These are phyloP conservation scores for Solanum boliviense DNA, from an alignment of 257 asterid genomes.

Conservation along the genomic window DNA sequence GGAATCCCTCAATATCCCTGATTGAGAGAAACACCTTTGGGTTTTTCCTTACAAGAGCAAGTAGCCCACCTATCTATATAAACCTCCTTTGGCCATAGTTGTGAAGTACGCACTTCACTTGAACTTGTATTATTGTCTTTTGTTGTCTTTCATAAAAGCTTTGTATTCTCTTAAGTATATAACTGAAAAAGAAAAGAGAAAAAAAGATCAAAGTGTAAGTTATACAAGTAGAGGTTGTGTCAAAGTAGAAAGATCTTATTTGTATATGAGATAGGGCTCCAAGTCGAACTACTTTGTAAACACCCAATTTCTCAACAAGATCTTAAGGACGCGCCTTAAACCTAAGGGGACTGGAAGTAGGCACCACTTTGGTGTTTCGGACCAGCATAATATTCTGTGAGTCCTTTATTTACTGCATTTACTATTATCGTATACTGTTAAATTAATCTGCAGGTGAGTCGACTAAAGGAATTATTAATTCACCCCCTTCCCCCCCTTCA, in stretches of 20 bases:
- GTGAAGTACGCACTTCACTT: background rate
- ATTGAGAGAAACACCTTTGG: background rate
- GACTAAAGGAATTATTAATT: background rate
- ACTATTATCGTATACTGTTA: too few relatives aligned
- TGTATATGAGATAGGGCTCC: background rate
- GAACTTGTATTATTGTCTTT: background rate
- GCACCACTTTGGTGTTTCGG: too few relatives aligned
- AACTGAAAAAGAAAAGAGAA: background rate
- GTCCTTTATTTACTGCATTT: background rate
- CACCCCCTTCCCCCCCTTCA: too few relatives aligned
- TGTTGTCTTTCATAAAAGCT: background rate
- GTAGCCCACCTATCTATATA: background rate
- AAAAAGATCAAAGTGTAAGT: background rate
- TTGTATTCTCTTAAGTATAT: background rate
- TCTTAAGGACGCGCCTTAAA: background rate
- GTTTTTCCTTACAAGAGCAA: background rate
- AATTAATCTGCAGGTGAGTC: background rate
- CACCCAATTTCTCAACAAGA: background rate
- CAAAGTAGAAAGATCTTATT: background rate
- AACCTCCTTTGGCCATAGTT: background rate
- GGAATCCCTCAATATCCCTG: background rate
- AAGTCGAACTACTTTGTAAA: background rate
- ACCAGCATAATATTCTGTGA: background rate
- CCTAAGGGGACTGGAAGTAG: background rate
- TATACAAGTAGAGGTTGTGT: background rate